phyloP scores from a whole-genome alignment of 805 yeast genomes.

The Brettanomyces sp. region DNA sequence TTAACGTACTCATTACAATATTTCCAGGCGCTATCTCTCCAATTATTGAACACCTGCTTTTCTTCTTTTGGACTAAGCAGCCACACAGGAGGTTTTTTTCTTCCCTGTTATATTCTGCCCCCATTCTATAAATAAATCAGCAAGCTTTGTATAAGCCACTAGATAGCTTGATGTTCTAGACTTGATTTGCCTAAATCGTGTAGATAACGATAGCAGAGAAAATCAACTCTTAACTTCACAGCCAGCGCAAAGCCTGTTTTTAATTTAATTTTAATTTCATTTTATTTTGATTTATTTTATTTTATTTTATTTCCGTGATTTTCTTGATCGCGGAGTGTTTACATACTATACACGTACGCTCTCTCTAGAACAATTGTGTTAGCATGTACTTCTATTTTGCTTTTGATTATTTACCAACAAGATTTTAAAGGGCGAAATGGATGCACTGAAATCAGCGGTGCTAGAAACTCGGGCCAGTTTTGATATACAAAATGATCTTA shows the following conservation, averaged over 20 bases:
- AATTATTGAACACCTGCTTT: slow-evolving; percentile 57
- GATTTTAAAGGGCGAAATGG: slow-evolving; percentile 1
- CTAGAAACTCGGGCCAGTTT: slow-evolving; percentile 18
- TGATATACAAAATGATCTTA: slow-evolving; percentile 42
- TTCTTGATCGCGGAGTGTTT: neutral
- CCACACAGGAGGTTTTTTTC: slow-evolving; percentile 55
- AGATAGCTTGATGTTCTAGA: no score
- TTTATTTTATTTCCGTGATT: neutral
- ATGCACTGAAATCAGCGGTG: slow-evolving; percentile 5
- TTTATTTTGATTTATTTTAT: neutral
- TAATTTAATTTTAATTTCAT: neutral
- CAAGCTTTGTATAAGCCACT: no score
- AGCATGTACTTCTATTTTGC: no score
- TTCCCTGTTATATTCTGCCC: neutral
- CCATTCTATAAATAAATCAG: no score
- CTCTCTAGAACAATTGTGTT: neutral
- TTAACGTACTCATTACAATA: slow-evolving; percentile 62
- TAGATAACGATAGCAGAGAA: no score
- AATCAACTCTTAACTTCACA: no score
- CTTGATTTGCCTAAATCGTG: no score
- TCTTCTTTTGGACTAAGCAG: slow-evolving; percentile 70
- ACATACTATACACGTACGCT: neutral
- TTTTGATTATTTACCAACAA: no score
- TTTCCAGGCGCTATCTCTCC: slow-evolving; percentile 59
- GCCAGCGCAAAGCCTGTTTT: no score